Conservation (phyloP, 2,329 filamentous ascomycete species). For the Lachnellula arida region DNA sequence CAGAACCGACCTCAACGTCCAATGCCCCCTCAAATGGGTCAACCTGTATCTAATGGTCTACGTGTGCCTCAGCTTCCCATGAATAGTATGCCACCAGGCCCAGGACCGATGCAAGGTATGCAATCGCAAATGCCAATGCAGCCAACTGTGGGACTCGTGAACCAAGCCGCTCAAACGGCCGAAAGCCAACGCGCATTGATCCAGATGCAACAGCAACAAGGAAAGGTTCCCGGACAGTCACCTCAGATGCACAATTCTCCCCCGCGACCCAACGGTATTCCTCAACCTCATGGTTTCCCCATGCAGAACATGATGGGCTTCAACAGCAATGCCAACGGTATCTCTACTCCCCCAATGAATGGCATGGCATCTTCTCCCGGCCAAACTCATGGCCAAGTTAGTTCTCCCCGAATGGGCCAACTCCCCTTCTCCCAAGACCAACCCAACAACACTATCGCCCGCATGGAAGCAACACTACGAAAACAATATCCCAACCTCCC, state of each 20-base stretch:
- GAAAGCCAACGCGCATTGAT: conserved; percentile 56
- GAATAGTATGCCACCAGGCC: conserved; percentile 64
- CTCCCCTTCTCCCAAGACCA: conserved; percentile 10
- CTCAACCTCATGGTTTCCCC: conserved; percentile 25
- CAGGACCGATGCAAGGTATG: conserved; percentile 47
- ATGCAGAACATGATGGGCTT: conserved; percentile 45
- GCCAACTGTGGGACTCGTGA: conserved; percentile 46
- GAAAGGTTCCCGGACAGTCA: conserved; percentile 23
- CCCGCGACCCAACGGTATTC: conserved; percentile 35
- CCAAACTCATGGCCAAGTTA: conserved; percentile 19
- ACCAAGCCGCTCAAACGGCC: conserved; percentile 62
- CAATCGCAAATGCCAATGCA: conserved; percentile 51
- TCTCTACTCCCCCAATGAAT: conserved; percentile 36
- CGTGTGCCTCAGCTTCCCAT: conserved; percentile 46
- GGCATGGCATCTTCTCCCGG: conserved; percentile 19
- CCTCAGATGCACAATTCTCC: conserved; percentile 35
- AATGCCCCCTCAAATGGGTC: conserved; percentile 28
- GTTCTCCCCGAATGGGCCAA: conserved; percentile 28
- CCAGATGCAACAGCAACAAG: conserved; percentile 30
- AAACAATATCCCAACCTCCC: conserved; percentile 35
- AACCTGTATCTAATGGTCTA: conserved; percentile 27
- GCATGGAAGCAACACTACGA: conserved; percentile 22
- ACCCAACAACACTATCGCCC: conserved; percentile 11
- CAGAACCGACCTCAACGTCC: conserved; percentile 26
- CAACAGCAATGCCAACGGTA: conserved; percentile 43